Base-by-base conservation (phyloP, 768 basidiomycete genomes). In the Suillus subalutaceus region DNA sequence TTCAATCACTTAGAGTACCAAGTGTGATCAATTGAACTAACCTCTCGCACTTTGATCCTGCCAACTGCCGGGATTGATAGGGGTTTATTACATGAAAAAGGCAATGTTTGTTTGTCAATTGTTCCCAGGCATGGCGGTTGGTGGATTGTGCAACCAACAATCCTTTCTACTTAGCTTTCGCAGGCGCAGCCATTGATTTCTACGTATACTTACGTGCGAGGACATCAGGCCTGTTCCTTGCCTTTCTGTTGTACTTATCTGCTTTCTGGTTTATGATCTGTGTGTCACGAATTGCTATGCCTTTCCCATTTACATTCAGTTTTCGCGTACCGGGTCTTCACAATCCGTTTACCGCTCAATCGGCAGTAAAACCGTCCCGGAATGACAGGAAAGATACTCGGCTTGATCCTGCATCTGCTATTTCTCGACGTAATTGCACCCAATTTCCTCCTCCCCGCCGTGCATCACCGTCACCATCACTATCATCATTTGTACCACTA, bases 241-340 rank as follows among this genome's bases (percentile, higher is more conserved):
- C 23, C 35, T 48, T 37, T 64, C 32, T 46, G 20, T 61, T 64
- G 63, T 52, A 64, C 63, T 30, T 62, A 40, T 40, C 41, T 63
- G 41, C 23, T 43, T 40, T 26, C 32, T 63, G 38, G 30, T 64
- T 75, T 65, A 75, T 69, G 74, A 75, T 63, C 64, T n/a, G 23
- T 66, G n/a, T n/a, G 58, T 66, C 40, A 74, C 75, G 73, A 74
- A 64, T 64, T 58, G 61, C 53, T 7, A 85, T 86, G 84, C 74
- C 80, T 4, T 92, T 91, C 71, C 85, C 90, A 15, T 93, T 93
- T 73, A 90, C 90, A 61, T 93, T 93, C 81, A 85, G 75, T 18
- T 82, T 92, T 66, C 74, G 82, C 43, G 85, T 90, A 15, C 88
- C 90, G 6, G 90, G 89, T 7, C 72, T 91, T 62, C 75, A 81